A percentile compares a stretch with the other conserved stretches of the same genome.
These are phyloP conservation scores for Hypoxylon sp. DNA, from an alignment of 2,329 filamentous ascomycete genomes.

Conservation along the genomic window DNA sequence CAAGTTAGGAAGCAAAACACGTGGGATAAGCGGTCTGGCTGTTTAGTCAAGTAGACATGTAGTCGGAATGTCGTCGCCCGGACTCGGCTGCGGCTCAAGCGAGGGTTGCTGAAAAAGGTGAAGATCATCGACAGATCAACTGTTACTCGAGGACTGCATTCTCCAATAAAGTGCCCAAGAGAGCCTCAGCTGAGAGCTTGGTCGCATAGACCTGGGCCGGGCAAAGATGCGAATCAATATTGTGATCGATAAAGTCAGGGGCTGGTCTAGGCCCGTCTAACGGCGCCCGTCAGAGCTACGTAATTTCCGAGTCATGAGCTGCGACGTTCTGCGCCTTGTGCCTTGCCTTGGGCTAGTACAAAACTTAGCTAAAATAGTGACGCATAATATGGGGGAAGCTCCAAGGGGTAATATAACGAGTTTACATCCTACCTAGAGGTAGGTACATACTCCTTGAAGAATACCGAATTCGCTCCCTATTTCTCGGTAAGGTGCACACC, in stretches of 20 bases:
- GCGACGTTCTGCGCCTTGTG: background rate
- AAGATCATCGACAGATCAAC: constrained; percentile 42
- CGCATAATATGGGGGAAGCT: constrained; percentile 6
- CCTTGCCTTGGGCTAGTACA: background rate
- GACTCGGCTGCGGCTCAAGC: constrained; percentile 44
- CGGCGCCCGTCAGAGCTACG: constrained; percentile 30
- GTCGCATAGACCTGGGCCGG: constrained; percentile 35
- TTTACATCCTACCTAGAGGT: no score
- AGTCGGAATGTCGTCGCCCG: constrained; percentile 39
- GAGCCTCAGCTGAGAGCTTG: constrained; percentile 33
- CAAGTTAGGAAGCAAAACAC: constrained; percentile 25
- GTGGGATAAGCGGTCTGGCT: constrained; percentile 38
- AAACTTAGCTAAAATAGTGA: constrained; percentile 8
- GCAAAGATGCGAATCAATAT: constrained; percentile 28
- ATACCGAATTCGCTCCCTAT: constrained; percentile 18
- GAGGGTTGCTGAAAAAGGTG: constrained; percentile 36
- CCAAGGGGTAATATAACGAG: constrained; percentile 16
- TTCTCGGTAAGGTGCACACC: constrained; percentile 26
- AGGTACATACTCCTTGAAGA: constrained; percentile 4
- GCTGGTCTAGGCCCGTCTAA: constrained; percentile 34
- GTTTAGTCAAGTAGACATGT: constrained; percentile 32
- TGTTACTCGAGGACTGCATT: constrained; percentile 34
- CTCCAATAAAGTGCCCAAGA: constrained; percentile 37
- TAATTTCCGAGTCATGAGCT: constrained; percentile 21
- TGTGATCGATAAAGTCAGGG: constrained; percentile 20